Base-by-base conservation (phyloP, 345 rosid species). In the Arabis hirsuta region DNA sequence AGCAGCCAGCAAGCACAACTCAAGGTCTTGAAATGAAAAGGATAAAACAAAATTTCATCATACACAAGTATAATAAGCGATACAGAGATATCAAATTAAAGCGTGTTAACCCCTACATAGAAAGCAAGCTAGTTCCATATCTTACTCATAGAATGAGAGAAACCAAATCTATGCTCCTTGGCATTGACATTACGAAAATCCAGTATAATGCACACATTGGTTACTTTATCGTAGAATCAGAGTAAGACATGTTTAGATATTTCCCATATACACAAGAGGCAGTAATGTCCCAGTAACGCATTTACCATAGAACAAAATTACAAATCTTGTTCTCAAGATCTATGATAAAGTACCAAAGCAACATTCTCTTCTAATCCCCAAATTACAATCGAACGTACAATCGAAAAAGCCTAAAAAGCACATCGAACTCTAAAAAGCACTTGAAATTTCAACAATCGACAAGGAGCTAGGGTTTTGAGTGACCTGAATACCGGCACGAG, bases 401-500 rank as follows among this genome's bases (percentile, higher is more conserved):
- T 0, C 8, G 10, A 48, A 46, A 52, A 54, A 5, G 29, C 29
- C 29, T 4, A 27, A 22, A 22, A 22, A 22, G 24, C 24, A 22
- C 24, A 22, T 22, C 24, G 24, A 22, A 2, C 38, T n/a, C 60
- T 9, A 36, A 53, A 34, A 20, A 24, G 7, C 52, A 42, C 3
- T 53, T n/a, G 0, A 2, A 4, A 13, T 29, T 11, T 14, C 19
- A 47, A 19, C 5, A 6, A 11, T 4, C 14, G 9, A 38, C 12
- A 22, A 6, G 20, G 29, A 42, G n/a, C 36, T 53, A 59, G 62
- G 51, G 54, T 34, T 36, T 2, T 3, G 32, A 29, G 6, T 16
- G 2, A 92, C 98, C 93, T 90, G 96, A 62, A 92, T 90, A 6
- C 98, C 98, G 4, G 98, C 96, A 56, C 98, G 98, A 61, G 98